phyloP scores from a whole-genome alignment of 2,329 filamentous ascomycete species.

The Penicillium sp. region DNA sequence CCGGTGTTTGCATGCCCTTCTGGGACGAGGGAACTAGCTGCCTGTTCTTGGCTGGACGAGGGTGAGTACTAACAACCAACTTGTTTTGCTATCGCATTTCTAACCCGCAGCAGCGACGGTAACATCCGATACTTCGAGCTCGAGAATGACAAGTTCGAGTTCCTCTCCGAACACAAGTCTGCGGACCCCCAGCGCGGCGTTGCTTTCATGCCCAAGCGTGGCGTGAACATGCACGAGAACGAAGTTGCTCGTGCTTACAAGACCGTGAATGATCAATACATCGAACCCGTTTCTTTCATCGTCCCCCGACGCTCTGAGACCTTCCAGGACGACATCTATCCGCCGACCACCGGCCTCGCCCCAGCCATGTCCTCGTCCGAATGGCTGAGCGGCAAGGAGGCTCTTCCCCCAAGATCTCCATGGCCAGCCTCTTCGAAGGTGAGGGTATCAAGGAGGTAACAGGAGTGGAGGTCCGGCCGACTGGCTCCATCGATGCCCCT shows the following conservation, averaged over 20 bases:
- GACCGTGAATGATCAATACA: slow-evolving; percentile 89
- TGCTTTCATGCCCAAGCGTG: slow-evolving; percentile 90
- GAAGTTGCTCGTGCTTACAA: slow-evolving; percentile 95
- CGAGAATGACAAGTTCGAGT: slow-evolving; percentile 98
- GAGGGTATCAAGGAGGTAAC: slow-evolving; percentile 71
- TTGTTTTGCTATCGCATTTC: neutral
- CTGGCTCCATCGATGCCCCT: slow-evolving; percentile 37
- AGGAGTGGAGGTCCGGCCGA: slow-evolving; percentile 41
- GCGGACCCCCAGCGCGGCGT: slow-evolving; percentile 88
- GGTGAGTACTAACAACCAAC: slow-evolving; percentile 54
- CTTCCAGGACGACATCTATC: slow-evolving; percentile 97
- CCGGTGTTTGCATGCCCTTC: slow-evolving; percentile 98
- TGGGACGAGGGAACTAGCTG: slow-evolving; percentile 97
- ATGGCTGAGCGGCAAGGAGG: slow-evolving; percentile 83
- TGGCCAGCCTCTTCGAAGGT: slow-evolving; percentile 88
- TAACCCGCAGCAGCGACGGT: slow-evolving; percentile 64
- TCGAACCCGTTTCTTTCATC: slow-evolving; percentile 96
- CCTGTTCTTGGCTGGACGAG: slow-evolving; percentile 94
- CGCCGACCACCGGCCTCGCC: slow-evolving; percentile 74
- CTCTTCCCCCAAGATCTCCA: slow-evolving; percentile 85
- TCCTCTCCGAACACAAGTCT: slow-evolving; percentile 96
- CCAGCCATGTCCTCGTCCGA: slow-evolving; percentile 75
- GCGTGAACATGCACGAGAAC: slow-evolving; percentile 94
- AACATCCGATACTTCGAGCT: slow-evolving; percentile 99
- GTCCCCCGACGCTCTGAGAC: slow-evolving; percentile 89